Conservation (phyloP, 345 rosid genomes). For the Reutealis trisperma region DNA sequence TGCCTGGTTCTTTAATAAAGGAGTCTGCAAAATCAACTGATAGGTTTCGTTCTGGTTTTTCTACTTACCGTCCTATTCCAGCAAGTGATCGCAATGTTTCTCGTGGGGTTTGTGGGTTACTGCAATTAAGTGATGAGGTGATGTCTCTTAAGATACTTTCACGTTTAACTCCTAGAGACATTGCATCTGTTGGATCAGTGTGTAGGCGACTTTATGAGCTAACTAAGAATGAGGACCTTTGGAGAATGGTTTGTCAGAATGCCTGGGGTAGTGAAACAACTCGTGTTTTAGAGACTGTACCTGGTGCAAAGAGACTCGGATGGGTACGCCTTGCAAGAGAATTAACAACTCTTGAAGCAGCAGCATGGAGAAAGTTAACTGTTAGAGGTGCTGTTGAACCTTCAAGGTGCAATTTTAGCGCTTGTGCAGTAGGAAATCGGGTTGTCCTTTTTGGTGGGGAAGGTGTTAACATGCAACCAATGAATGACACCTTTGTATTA, state of each 20-base stretch:
- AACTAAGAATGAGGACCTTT: conserved; percentile 80
- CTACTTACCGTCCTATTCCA: conserved; percentile 37
- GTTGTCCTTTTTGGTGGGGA: conserved; percentile 91
- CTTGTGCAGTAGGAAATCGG: conserved; percentile 88
- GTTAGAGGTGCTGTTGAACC: conserved; percentile 93
- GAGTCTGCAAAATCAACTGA: conserved; percentile 51
- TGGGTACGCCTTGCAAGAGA: conserved; percentile 88
- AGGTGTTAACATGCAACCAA: conserved; percentile 93
- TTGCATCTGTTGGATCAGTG: conserved; percentile 78
- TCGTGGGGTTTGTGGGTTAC: conserved; percentile 66
- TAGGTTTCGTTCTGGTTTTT: conserved; percentile 38
- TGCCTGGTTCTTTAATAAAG: conserved; percentile 56
- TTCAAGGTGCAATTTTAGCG: conserved; percentile 86
- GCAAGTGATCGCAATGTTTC: conserved; percentile 58
- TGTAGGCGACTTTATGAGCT: conserved; percentile 61
- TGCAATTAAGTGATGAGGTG: conserved; percentile 78
- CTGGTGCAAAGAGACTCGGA: conserved; percentile 81
- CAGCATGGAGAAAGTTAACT: conserved; percentile 82
- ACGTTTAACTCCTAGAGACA: conserved; percentile 74
- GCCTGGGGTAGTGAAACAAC: conserved; percentile 89
- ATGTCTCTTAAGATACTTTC: conserved; percentile 71
- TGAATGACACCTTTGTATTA: conserved; percentile 89
- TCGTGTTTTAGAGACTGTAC: conserved; percentile 67
- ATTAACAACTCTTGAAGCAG: conserved; percentile 86
- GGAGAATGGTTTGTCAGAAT: conserved; percentile 90